Conservation (phyloP, 352 stramenopile genomes). For the Phytophthora constricta region DNA sequence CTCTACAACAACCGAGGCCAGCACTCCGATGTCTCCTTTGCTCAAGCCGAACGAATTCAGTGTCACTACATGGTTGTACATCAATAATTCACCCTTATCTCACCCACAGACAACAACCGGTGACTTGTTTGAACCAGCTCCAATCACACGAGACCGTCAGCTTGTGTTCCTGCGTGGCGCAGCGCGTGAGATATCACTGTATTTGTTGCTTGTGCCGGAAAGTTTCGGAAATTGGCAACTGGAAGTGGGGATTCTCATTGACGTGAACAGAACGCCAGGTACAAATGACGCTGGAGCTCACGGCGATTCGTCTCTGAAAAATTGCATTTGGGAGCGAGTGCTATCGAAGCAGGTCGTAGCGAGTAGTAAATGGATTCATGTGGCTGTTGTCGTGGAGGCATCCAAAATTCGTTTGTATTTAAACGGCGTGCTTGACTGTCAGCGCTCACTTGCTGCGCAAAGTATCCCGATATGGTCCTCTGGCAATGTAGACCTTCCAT, state of each 20-base stretch:
- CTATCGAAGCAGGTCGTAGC: slow-evolving; percentile 76
- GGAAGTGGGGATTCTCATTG: slow-evolving; percentile 65
- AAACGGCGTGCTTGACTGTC: slow-evolving; percentile 88
- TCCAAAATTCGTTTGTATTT: slow-evolving; percentile 91
- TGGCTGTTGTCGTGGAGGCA: slow-evolving; percentile 87
- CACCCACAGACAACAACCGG: not conserved
- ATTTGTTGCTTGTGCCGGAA: slow-evolving; percentile 61
- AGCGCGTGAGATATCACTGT: slow-evolving; percentile 64
- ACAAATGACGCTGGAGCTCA: not conserved
- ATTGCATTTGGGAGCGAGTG: slow-evolving; percentile 64
- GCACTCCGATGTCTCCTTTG: slow-evolving; percentile 56
- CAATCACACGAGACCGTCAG: slow-evolving; percentile 38
- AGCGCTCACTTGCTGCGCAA: slow-evolving; percentile 63
- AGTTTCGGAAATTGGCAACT: slow-evolving; percentile 53
- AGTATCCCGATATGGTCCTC: slow-evolving; percentile 34
- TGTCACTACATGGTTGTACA: slow-evolving; percentile 87
- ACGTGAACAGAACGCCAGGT: slow-evolving; percentile 13
- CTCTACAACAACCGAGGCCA: slow-evolving; percentile 9
- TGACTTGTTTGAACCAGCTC: slow-evolving; percentile 8
- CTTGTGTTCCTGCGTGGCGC: slow-evolving; percentile 81
- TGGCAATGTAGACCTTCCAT: slow-evolving; percentile 50
- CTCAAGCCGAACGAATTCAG: slow-evolving; percentile 86
- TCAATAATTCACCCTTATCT: slow-evolving; percentile 28
- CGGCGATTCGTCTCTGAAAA: slow-evolving; percentile 9
- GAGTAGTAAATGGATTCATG: slow-evolving; percentile 79